A percentile compares a stretch with the other conserved stretches of the same genome.
phyloP scores from a whole-genome alignment of 176 grass and related monocot species.

The Triticum timopheevii region DNA sequence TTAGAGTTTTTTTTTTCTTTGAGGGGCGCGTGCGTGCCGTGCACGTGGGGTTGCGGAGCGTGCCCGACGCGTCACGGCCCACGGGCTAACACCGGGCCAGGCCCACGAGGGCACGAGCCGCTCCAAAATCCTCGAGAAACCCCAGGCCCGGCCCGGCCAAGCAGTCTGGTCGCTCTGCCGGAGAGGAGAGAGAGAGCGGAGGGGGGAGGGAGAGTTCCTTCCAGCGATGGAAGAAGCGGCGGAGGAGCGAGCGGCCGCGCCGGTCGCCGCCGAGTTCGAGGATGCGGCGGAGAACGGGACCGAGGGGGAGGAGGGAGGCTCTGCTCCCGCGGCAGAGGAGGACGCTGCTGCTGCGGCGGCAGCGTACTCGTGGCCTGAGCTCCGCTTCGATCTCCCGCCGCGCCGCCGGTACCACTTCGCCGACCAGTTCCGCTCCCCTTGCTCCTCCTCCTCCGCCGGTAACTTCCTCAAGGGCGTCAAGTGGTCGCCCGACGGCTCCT shows the following conservation, averaged over 20 bases:
- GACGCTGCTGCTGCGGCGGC: not conserved
- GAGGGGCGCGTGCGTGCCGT: conserved; percentile 13
- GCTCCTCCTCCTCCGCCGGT: conserved; percentile 26
- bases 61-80: not conserved
- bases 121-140: conserved; percentile 33
- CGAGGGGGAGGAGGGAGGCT: not conserved
- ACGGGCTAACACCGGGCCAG: not conserved
- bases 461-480: conserved; percentile 96
- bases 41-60: conserved; percentile 12
- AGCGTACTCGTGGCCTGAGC: conserved; percentile 50
- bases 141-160: not conserved
- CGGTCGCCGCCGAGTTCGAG: not conserved
- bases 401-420: conserved; percentile 57
- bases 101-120: not conserved
- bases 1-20: too few relatives aligned
- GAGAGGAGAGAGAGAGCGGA: not conserved
- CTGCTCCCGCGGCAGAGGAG: not conserved
- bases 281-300: not conserved
- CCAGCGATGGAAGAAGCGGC: conserved; percentile 28
- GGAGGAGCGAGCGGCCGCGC: conserved; percentile 33
- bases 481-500: conserved; percentile 95
- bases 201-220: not conserved
- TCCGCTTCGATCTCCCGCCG: conserved; percentile 63
- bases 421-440: conserved; percentile 29
- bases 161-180: not conserved